Base-by-base conservation (phyloP, 495 filamentous ascomycete species). In the Aspergillus panamensis region DNA sequence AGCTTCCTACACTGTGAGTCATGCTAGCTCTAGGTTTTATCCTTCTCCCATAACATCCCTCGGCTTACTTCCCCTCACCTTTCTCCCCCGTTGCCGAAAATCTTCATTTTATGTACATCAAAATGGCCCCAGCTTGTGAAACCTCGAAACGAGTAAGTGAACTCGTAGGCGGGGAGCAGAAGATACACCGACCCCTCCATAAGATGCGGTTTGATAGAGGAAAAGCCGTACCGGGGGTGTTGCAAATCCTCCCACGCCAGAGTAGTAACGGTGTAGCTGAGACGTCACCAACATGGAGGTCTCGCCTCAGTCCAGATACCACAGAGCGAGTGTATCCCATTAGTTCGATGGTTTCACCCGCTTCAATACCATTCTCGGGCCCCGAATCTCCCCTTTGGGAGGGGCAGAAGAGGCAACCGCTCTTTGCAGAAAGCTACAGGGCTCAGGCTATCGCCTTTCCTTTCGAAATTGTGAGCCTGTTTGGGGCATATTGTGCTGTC, bases 401-500 rank as follows among this genome's bases (percentile, higher is more conserved):
- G 5, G 16, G 5, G 0, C 37, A 12, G 13, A 40, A 16, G 16
- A 40, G 37, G 12, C 12, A 13, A 40, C 16, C 16, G 12, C 13
- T 13, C 37, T 40, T 13, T 2, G 37, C 5, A 5, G 37, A 40
- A 40, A 40, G 37, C 12, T 40, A 8, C 37, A 14, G 37, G 37
- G 5, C 13, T 1, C 37, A 12, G 37, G 8, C 37, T 13, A 40
- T 40, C 12, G 8, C 16, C 16, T 40, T 40, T 13, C 37, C 37
- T 16, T 16, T 16, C 12, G 9, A 40, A 40, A 7, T 40, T 40
- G 9, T 40, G 16, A 12, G 37, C 16, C 10, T 55, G 12, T 68
- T 71, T 45, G 65, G 65, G 55, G 90, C 88, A 1, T 88, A 94
- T 66, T 92, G 87, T 64, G 91, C 91, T 3, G 80, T 92, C 53